Base-by-base conservation (phyloP, 2,329 filamentous ascomycete genomes). In the Stagonosporopsis cucurbitacearum region DNA sequence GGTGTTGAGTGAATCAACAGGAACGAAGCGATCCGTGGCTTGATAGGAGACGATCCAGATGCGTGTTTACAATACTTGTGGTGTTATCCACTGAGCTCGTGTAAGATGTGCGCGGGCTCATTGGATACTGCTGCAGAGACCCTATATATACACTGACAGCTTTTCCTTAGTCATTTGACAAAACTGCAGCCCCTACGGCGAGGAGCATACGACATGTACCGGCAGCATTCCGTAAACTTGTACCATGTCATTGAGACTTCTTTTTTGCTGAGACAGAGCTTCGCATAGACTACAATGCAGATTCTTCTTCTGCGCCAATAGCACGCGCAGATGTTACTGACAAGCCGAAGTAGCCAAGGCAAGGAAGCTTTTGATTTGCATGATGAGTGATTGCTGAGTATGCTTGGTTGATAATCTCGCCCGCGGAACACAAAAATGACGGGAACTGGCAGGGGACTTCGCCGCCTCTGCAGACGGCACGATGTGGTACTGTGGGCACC, bases 311-410 rank as follows among this genome's bases (percentile, higher is more conserved):
- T 32, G 22, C 15, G 23, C 13, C 45, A 48, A 6, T 20, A 26
- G 33, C 13, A 19, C 20, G 7, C 5, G n/a, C 9, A 39, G 22
- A 13, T 20, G 3, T 12, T 5, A 3, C 25, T 33, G 41, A 46
- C n/a, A 41, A 35, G 28, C 23, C 33, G 40, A 6, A 25, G 20
- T 23, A 36, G 52, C 53, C 47, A 50, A 56, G 47, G 26, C 30
- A 26, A 32, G 19, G 47, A 50, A 56, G 47, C 53, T 56, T 50
- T 56, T 2, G 20, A 41, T 35, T n/a, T 30, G 46, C 33, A 33
- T 19, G 26, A 13, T 45, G 20, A n/a, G 20, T 8, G 13, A 11
- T 22, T 20, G 40, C 26, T 28, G 28, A 55, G 36, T 33, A 28
- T 50, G 46, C 46, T 47, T 47, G 42, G 30, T 22, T 25, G 6